Base-by-base conservation (phyloP, 192 early-diverging fungal genomes). In the Podila clonocystis region DNA sequence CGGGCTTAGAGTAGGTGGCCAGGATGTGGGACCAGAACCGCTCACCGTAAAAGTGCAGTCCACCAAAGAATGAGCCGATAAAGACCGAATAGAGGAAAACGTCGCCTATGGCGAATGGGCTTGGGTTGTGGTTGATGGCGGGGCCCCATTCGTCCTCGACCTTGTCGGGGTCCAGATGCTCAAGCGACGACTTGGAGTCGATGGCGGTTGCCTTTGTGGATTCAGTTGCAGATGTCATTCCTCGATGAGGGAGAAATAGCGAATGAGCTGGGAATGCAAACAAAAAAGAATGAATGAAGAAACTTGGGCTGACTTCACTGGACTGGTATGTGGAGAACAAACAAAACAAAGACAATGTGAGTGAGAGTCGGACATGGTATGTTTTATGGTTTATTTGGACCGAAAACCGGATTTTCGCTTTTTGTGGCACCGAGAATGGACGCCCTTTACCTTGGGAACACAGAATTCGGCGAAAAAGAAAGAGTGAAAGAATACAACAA, bases 111-210 rank as follows among this genome's bases (percentile, higher is more conserved):
- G 72, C 77, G 22, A 80, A 80, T 9, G 71, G 77, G 2, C 70
- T 70, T 48, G 72, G 72, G 62, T 58, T 34, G 34, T 80, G 77
- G 0, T 61, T 58, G 52, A 80, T 34, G 0, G 29, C 33, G 1
- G 77, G 77, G 7, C 77, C 77, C 70, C 70, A 80, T 57, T 80
- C 77, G 60, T 80, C 77, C 31, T 63, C 61, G 33, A 69, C 59
- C 1, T 70, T 57, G 28, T 60, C 66, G 19, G 68, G 74, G 38
- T 76, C 65, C 12, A 3, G 17, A 34, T 63, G 52, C 52, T 55
- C 52, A 22, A 55, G 52, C 11, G 5, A 26, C 52, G 52, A 24
- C 52, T 55, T 55, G 19, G 24, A 12, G 52, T 26, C 24, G 8
- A 55, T 55, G 41, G 41, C 15, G 41, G 41, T 3, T 55, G 52